Evolutionary conservation across 2,329 filamentous ascomycete genomes (phyloP).

Genomic region (Paracamarosporium sp.): DNA sequence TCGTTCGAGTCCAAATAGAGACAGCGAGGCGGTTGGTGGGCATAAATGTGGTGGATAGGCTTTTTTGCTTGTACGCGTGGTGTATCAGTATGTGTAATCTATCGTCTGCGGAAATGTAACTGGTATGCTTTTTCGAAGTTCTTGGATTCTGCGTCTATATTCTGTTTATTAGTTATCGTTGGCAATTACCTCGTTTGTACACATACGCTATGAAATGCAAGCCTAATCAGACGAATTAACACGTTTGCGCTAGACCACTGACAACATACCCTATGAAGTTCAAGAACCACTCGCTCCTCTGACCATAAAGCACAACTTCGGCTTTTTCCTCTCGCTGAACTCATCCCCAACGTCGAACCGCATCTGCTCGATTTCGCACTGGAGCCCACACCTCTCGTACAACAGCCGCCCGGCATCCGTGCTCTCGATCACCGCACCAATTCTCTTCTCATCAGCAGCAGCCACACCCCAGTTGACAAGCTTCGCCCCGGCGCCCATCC

Average conservation of each 20-base stretch:
- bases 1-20: no score
- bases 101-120: no score
- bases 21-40: no score
- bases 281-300: constrained; percentile 4
- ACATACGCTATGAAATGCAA: no score
- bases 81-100: no score
- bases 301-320: constrained; percentile 14
- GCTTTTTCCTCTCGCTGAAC: constrained; percentile 13
- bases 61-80: no score
- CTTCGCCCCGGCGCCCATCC: constrained; percentile 18
- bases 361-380: constrained; percentile 20
- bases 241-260: no score
- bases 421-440: constrained; percentile 20
- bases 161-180: no score
- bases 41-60: not conserved
- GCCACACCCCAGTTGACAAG: constrained; percentile 21
- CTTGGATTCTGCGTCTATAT: no score
- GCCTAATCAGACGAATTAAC: no score
- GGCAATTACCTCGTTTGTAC: no score
- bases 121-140: no score
- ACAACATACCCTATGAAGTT: not conserved
- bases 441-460: constrained; percentile 17
- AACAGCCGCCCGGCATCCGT: constrained; percentile 13
- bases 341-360: constrained; percentile 16
- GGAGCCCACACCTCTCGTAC: constrained; percentile 18